A percentile compares a stretch with the other conserved stretches of the same genome.
Evolutionary conservation across 352 stramenopile species (phyloP).

Genomic region (Pythium sp.): DNA sequence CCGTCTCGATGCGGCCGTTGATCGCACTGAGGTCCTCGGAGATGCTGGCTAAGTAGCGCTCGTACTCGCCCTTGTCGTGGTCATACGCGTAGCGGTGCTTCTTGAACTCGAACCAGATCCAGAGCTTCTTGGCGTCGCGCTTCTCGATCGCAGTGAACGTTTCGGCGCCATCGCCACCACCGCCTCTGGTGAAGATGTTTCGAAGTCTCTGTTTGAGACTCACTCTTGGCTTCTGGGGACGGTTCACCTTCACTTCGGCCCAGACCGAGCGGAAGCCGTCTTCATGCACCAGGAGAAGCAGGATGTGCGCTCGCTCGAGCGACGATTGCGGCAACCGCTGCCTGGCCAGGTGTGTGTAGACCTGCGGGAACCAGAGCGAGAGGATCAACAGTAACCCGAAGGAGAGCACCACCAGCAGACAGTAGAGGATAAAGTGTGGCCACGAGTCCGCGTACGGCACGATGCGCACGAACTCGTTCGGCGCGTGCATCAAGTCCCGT

Average conservation of each 20-base stretch:
- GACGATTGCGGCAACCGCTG: conserved; percentile 20
- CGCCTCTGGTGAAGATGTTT: not conserved
- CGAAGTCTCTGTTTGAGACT: not conserved
- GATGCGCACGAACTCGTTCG: conserved; percentile 36
- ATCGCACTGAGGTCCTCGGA: conserved; percentile 17
- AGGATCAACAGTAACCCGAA: conserved; percentile 31
- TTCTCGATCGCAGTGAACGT: conserved; percentile 14
- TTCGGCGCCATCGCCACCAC: not conserved
- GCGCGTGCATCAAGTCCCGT: conserved; percentile 36
- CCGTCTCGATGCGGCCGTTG: not conserved
- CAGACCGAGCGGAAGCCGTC: conserved; percentile 32
- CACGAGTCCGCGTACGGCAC: conserved; percentile 37
- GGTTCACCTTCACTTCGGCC: conserved; percentile 37
- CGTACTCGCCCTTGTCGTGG: conserved; percentile 42
- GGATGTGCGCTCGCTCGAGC: conserved; percentile 36
- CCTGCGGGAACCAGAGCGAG: conserved; percentile 55
- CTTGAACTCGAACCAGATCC: conserved; percentile 71
- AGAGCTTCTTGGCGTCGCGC: conserved; percentile 21
- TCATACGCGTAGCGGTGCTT: conserved; percentile 64
- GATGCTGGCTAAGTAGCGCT: conserved; percentile 44
- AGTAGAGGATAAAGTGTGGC: conserved; percentile 32
- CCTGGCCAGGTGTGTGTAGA: conserved; percentile 54
- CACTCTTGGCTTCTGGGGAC: conserved; percentile 2
- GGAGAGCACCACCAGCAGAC: conserved; percentile 25
- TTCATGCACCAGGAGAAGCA: conserved; percentile 41